Conservation (phyloP, 2,329 filamentous ascomycete genomes). For the Colletotrichum australisinense region DNA sequence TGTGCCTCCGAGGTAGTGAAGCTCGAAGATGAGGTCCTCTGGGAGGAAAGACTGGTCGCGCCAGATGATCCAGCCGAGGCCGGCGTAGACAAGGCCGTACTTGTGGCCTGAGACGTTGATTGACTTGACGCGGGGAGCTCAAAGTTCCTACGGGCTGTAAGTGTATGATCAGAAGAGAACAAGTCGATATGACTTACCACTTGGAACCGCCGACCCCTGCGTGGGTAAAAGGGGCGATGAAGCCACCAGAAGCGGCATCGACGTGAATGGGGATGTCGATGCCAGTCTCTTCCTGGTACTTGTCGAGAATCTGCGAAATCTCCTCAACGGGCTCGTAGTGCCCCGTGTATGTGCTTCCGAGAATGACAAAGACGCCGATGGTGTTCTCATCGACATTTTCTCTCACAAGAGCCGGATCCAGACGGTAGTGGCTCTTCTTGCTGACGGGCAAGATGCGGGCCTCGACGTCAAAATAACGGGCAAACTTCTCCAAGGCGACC, state of each 20-base stretch:
- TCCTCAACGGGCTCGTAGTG: slow-evolving; percentile 80
- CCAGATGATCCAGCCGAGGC: slow-evolving; percentile 79
- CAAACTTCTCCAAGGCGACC: slow-evolving; percentile 79
- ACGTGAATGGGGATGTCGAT: slow-evolving; percentile 76
- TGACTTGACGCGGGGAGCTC: slow-evolving; percentile 70
- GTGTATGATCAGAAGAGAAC: not conserved
- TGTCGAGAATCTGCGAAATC: slow-evolving; percentile 73
- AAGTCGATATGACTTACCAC: slow-evolving; percentile 56
- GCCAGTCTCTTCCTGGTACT: slow-evolving; percentile 70
- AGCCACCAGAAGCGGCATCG: slow-evolving; percentile 70
- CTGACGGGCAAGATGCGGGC: slow-evolving; percentile 72
- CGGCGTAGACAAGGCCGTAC: slow-evolving; percentile 73
- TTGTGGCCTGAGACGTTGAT: slow-evolving; percentile 75
- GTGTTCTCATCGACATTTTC: slow-evolving; percentile 81
- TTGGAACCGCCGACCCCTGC: slow-evolving; percentile 66
- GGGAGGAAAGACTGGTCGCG: slow-evolving; percentile 73
- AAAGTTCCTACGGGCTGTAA: slow-evolving; percentile 60
- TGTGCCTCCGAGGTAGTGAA: slow-evolving; percentile 78
- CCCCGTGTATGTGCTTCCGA: slow-evolving; percentile 79
- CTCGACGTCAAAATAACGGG: slow-evolving; percentile 80
- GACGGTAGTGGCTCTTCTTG: slow-evolving; percentile 67
- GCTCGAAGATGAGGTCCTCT: slow-evolving; percentile 76
- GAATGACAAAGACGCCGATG: slow-evolving; percentile 79
- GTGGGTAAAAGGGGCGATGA: slow-evolving; percentile 71
- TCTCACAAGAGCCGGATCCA: slow-evolving; percentile 73